Conservation (phyloP, 1,284 basidiomycete species). For the Mycena sp. region DNA sequence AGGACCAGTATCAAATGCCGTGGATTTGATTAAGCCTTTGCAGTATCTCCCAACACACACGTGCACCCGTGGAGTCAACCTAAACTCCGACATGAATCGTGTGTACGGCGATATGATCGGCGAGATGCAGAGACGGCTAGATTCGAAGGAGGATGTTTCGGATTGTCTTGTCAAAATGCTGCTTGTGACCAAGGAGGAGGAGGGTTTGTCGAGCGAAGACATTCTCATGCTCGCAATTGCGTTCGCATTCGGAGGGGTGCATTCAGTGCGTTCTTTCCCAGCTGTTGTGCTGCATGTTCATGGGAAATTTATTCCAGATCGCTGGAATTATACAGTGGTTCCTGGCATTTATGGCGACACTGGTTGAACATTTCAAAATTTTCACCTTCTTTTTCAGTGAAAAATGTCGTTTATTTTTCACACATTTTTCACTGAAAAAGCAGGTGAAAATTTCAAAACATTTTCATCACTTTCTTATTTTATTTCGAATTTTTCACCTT, state of each 20-base stretch:
- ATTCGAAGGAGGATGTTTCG: slow-evolving; percentile 8
- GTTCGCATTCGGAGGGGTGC: slow-evolving; percentile 24
- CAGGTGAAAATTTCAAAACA: no score
- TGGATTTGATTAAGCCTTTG: slow-evolving; percentile 22
- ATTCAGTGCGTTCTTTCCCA: slow-evolving; percentile 6
- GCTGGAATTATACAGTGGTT: slow-evolving; percentile 26
- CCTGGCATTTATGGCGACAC: slow-evolving; percentile 35
- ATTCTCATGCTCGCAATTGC: slow-evolving; percentile 22
- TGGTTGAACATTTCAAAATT: no score
- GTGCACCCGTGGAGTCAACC: slow-evolving; percentile 4
- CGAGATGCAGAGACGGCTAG: slow-evolving; percentile 7
- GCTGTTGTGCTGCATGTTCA: neutral
- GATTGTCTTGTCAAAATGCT: slow-evolving; percentile 20
- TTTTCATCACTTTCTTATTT: no score
- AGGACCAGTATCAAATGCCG: slow-evolving; percentile 31
- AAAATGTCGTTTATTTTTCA: no score
- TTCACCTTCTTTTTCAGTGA: no score
- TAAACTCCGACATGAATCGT: slow-evolving; percentile 17
- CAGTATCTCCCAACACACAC: slow-evolving; percentile 16
- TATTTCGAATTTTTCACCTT: no score
- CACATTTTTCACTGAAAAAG: no score
- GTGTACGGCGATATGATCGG: slow-evolving; percentile 17
- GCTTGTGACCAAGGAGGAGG: slow-evolving; percentile 8
- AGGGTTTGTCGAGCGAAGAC: slow-evolving; percentile 3
- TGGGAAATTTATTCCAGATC: neutral